A percentile compares a stretch with the other conserved stretches of the same genome.
phyloP scores from a whole-genome alignment of 2,329 filamentous ascomycete species.

The Calcarisporium arbuscula region DNA sequence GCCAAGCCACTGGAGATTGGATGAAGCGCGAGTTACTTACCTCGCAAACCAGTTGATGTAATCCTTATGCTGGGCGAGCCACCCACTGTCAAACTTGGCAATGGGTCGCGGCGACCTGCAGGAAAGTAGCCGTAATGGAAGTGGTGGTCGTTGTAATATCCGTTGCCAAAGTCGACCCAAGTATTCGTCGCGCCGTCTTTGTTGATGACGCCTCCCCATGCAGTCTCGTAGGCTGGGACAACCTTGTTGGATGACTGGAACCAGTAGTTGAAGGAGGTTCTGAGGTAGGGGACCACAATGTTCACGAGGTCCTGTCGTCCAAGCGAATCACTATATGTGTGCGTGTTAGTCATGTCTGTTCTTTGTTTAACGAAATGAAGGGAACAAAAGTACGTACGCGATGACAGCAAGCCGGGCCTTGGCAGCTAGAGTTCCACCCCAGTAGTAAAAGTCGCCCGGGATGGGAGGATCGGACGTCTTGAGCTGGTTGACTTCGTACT shows the following conservation, averaged over 20 bases:
- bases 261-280: constrained; percentile 16
- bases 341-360: constrained; percentile 1
- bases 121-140: constrained; percentile 23
- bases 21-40: too few relatives aligned
- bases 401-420: constrained; percentile 16
- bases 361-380: background rate
- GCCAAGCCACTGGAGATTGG: too few relatives aligned
- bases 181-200: constrained; percentile 14
- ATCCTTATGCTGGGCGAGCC: constrained; percentile 16
- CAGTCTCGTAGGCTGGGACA: constrained; percentile 16
- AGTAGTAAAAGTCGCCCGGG: constrained; percentile 18
- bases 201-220: constrained; percentile 17
- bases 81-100: constrained; percentile 15
- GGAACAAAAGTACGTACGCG: constrained; percentile 11
- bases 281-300: constrained; percentile 13
- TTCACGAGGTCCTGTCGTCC: constrained; percentile 14
- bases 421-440: constrained; percentile 16
- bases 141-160: constrained; percentile 22
- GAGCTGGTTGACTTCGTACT: constrained; percentile 15
- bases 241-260: constrained; percentile 12
- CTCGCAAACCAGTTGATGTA: constrained; percentile 19
- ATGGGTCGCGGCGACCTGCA: constrained; percentile 18
- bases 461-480: constrained; percentile 11
- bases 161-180: constrained; percentile 20
- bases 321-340: constrained; percentile 11